Percentiles rank a stretch among this genome's conserved stretches.
Evolutionary conservation across 176 grass and related monocot species (phyloP).

Genomic region (Bonia amplexicaulis): DNA sequence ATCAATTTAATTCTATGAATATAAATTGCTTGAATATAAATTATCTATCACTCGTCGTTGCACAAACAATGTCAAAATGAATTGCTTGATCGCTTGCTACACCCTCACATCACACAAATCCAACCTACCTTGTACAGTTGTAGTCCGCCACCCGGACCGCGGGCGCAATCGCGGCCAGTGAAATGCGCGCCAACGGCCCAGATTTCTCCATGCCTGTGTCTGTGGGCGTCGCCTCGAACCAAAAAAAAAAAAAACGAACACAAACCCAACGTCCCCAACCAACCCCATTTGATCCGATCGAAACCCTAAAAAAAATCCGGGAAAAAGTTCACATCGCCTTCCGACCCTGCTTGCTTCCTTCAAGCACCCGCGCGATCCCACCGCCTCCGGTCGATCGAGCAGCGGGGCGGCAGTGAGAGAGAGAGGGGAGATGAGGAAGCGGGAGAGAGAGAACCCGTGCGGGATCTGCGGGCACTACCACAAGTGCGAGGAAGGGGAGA

Average conservation of each 20-base stretch:
- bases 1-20: no score
- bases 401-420: neutral
- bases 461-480: slow-evolving; percentile 95
- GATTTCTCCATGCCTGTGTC: no score
- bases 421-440: slow-evolving; percentile 64
- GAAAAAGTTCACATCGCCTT: neutral
- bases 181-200: neutral
- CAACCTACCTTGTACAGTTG: neutral
- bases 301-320: neutral
- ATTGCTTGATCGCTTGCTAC: no score
- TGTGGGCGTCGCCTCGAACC: no score
- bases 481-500: slow-evolving; percentile 87
- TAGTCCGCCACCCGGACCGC: neutral
- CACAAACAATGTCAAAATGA: no score
- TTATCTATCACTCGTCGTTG: no score
- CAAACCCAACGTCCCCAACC: no score
- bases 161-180: neutral
- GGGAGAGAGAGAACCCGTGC: slow-evolving; percentile 92
- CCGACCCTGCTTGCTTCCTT: neutral
- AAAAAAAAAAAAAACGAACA: no score
- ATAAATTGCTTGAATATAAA: no score
- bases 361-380: neutral
- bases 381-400: neutral
- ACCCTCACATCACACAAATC: neutral
- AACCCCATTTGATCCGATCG: neutral